Conservation (phyloP, 1,284 basidiomycete species). For the Tilletia caries region DNA sequence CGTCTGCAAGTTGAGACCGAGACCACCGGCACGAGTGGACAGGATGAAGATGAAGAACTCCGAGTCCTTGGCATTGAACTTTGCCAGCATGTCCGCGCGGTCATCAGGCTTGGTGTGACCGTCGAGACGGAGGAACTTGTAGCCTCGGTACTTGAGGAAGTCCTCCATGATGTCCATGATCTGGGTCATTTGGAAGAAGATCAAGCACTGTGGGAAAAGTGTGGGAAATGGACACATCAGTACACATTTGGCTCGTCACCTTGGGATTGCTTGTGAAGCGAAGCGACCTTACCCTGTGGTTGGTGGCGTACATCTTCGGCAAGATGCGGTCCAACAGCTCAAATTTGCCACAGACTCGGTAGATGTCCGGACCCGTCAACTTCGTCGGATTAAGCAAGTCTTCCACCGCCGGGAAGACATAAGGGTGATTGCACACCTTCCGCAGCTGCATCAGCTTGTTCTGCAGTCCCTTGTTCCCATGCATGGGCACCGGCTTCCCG, state of each 20-base stretch:
- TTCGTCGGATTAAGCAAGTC: constrained; percentile 80
- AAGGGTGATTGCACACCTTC: constrained; percentile 83
- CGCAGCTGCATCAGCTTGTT: constrained; percentile 99
- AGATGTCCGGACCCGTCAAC: constrained; percentile 71
- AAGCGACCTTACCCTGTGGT: constrained; percentile 84
- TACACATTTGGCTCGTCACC: constrained; percentile 6
- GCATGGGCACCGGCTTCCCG: constrained; percentile 45
- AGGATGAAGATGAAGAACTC: constrained; percentile 79
- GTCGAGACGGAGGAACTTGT: constrained; percentile 89
- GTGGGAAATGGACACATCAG: constrained; percentile 19
- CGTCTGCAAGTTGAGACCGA: constrained; percentile 95
- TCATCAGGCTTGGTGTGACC: constrained; percentile 98
- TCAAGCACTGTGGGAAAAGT: constrained; percentile 62
- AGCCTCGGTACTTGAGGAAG: constrained; percentile 84
- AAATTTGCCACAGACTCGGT: constrained; percentile 87
- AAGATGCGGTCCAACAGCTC: constrained; percentile 89
- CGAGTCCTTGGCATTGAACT: constrained; percentile 87
- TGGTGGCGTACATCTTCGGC: constrained; percentile 88
- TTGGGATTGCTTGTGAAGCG: no score
- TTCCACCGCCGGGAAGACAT: constrained; percentile 92
- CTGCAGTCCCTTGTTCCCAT: constrained; percentile 63
- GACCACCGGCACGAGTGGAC: constrained; percentile 92
- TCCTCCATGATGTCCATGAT: constrained; percentile 99
- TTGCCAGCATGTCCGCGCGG: constrained; percentile 80
- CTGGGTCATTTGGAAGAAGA: constrained; percentile 99